Conservation (phyloP, 164 flowering plant genomes). For the Buxus sempervirens region DNA sequence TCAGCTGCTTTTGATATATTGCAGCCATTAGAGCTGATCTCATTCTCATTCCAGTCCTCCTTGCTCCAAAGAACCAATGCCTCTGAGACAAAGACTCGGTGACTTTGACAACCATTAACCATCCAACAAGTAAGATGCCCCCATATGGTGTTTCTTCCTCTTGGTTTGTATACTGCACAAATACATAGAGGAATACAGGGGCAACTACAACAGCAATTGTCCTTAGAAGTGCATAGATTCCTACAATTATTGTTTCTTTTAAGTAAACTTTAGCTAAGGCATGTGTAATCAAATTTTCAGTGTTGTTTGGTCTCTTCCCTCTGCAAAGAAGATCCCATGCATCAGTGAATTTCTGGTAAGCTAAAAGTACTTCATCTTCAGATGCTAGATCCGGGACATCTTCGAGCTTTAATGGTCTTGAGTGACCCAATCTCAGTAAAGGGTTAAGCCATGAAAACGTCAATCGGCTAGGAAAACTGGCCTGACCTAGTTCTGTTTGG, state of each 20-base stretch:
- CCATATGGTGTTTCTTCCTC: slow-evolving; percentile 20
- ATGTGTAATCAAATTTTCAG: slow-evolving; percentile 30
- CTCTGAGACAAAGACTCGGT: slow-evolving; percentile 68
- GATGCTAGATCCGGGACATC: slow-evolving; percentile 58
- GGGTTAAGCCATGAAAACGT: slow-evolving; percentile 78
- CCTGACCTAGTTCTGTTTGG: slow-evolving; percentile 12
- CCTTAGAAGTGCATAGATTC: slow-evolving; percentile 46
- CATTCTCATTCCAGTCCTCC: slow-evolving; percentile 72
- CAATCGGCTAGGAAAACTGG: slow-evolving; percentile 42
- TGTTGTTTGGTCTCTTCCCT: slow-evolving; percentile 16
- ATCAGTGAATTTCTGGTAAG: slow-evolving; percentile 41
- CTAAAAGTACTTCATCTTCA: slow-evolving; percentile 59
- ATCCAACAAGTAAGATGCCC: slow-evolving; percentile 54
- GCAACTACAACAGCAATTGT: slow-evolving; percentile 41
- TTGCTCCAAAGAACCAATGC: slow-evolving; percentile 56
- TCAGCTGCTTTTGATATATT: slow-evolving; percentile 59
- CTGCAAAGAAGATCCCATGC: slow-evolving; percentile 37
- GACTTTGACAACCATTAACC: slow-evolving; percentile 49
- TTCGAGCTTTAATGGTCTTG: slow-evolving; percentile 49
- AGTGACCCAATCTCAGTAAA: slow-evolving; percentile 56
- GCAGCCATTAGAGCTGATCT: slow-evolving; percentile 82
- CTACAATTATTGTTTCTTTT: slow-evolving; percentile 49
- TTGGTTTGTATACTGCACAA: slow-evolving; percentile 45
- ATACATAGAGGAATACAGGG: slow-evolving; percentile 62
- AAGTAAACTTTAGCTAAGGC: slow-evolving; percentile 50